Evolutionary conservation across 148 eudicot genomes (phyloP).

Genomic region (Arctostaphylos glauca): DNA sequence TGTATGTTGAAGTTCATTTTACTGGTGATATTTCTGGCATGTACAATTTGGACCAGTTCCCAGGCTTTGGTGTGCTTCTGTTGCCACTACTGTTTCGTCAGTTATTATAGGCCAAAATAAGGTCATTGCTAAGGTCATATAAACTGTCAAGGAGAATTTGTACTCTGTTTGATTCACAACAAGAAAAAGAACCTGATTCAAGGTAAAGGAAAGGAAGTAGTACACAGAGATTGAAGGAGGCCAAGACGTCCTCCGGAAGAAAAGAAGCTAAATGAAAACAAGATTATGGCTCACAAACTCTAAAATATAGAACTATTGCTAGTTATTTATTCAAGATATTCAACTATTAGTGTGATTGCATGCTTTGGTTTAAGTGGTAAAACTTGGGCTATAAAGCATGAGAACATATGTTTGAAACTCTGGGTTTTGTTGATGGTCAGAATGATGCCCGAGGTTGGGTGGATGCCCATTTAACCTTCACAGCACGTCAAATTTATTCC

Average conservation of each 20-base stretch:
- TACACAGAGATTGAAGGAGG: background rate
- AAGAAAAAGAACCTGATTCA: background rate
- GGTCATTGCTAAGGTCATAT: background rate
- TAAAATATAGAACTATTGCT: background rate
- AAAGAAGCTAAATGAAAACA: background rate
- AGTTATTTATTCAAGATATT: background rate
- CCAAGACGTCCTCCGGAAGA: background rate
- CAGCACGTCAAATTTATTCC: background rate
- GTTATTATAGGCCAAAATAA: background rate
- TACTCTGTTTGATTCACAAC: background rate
- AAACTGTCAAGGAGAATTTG: background rate
- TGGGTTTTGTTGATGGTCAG: slow-evolving; percentile 5
- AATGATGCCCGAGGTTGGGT: slow-evolving; percentile 1
- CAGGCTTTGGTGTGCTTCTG: background rate
- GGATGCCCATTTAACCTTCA: background rate
- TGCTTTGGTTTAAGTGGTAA: background rate
- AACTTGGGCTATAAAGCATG: background rate
- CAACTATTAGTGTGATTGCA: background rate
- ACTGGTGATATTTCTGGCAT: background rate
- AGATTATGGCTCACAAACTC: background rate
- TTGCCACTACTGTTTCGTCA: background rate
- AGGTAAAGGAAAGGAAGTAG: background rate
- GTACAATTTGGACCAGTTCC: background rate
- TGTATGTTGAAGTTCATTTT: background rate
- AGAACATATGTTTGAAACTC: background rate